These are phyloP conservation scores for Escallonia herrerae DNA, from an alignment of 129 eudicot genomes.

Conservation along the genomic window DNA sequence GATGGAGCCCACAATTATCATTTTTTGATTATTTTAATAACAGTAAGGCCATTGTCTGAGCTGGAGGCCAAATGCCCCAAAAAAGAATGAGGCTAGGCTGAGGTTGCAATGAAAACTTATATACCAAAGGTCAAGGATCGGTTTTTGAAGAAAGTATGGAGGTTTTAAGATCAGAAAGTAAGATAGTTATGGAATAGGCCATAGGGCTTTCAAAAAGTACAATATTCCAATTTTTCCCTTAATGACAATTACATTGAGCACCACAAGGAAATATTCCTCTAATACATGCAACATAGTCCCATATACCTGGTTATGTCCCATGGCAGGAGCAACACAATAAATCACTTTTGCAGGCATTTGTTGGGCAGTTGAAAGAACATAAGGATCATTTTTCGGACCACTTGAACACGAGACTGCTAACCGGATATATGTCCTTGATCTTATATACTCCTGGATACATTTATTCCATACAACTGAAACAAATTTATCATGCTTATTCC, in stretches of 20 bases:
- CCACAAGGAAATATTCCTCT: background rate
- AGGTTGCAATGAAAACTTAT: too few relatives aligned
- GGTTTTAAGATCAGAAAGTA: background rate
- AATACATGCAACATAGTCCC: background rate
- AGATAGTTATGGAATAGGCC: background rate
- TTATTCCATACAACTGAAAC: slow-evolving; percentile 4
- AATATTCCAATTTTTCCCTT: background rate
- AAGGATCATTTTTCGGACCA: slow-evolving; percentile 17
- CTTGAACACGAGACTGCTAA: slow-evolving; percentile 36
- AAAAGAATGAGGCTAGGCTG: too few relatives aligned
- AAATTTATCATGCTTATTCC: slow-evolving; percentile 7
- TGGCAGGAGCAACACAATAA: slow-evolving; percentile 80
- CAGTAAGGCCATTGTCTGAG: too few relatives aligned
- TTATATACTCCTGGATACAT: slow-evolving; percentile 14
- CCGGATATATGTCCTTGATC: slow-evolving; percentile 7
- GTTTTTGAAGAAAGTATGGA: too few relatives aligned
- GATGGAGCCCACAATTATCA: too few relatives aligned
- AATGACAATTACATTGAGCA: background rate
- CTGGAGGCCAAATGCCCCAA: too few relatives aligned
- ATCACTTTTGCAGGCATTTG: slow-evolving; percentile 50
- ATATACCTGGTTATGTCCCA: slow-evolving; percentile 85
- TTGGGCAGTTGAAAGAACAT: slow-evolving; percentile 20
- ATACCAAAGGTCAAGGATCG: too few relatives aligned
- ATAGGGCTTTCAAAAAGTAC: background rate
- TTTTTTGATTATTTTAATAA: too few relatives aligned